Evolutionary conservation across 257 asterid species (phyloP).

Genomic region (Solanum neorickii): DNA sequence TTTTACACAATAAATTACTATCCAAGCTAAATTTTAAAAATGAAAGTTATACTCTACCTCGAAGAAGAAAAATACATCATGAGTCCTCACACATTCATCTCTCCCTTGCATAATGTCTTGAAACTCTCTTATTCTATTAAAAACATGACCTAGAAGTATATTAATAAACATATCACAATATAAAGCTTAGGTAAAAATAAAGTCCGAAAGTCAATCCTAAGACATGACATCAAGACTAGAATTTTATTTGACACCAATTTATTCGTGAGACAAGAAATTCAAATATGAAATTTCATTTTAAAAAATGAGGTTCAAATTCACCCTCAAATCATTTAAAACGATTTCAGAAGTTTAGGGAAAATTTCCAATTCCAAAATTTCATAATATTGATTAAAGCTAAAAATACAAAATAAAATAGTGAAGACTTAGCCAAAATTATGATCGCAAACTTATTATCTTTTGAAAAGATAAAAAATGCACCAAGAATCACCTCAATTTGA

Average conservation of each 20-base stretch:
- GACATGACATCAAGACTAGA: background rate
- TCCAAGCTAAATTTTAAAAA: too few species aligned
- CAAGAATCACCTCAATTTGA: background rate
- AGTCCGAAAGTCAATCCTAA: background rate
- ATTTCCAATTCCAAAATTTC: background rate
- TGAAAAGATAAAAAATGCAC: background rate
- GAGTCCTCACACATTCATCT: too few species aligned
- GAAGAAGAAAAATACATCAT: too few species aligned
- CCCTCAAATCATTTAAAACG: background rate
- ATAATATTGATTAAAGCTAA: too few species aligned
- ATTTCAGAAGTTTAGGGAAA: background rate
- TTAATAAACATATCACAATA: background rate
- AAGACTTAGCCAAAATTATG: background rate
- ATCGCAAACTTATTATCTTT: background rate
- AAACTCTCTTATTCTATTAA: too few species aligned
- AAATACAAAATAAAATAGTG: background rate
- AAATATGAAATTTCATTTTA: too few species aligned
- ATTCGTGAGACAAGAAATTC: background rate
- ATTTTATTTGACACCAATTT: background rate
- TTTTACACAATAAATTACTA: too few species aligned
- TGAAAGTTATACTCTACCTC: too few species aligned
- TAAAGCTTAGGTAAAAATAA: background rate
- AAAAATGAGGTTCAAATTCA: background rate
- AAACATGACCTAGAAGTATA: too few species aligned
- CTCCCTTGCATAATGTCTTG: too few species aligned